phyloP scores from a whole-genome alignment of 2,329 filamentous ascomycete species.

The Fusarium torulosum region DNA sequence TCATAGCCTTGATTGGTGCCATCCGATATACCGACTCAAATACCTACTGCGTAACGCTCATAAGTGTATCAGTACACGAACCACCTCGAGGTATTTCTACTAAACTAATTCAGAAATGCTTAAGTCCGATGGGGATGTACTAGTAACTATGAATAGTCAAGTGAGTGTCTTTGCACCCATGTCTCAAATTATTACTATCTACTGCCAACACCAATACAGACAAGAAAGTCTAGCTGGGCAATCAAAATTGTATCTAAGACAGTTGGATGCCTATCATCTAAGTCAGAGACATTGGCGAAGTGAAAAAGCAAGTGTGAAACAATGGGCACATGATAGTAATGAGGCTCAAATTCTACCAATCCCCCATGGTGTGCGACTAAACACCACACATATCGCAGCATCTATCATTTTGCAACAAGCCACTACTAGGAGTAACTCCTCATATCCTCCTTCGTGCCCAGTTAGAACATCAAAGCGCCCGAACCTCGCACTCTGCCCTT shows the following conservation, averaged over 20 bases:
- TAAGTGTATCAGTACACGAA: too few species aligned
- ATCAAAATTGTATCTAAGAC: neutral
- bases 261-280: neutral
- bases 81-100: too few species aligned
- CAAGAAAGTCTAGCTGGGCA: neutral
- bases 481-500: neutral
- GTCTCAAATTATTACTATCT: too few species aligned
- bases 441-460: neutral
- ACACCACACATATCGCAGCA: neutral
- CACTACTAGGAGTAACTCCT: neutral
- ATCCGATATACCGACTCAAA: neutral
- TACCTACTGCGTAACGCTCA: neutral
- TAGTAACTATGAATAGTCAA: neutral
- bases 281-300: neutral
- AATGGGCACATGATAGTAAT: neutral
- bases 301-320: neutral
- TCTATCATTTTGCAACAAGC: neutral
- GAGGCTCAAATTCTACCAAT: slow-evolving; percentile 3
- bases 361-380: neutral
- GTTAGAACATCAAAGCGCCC: neutral
- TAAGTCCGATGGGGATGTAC: neutral
- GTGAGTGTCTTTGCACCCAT: too few species aligned
- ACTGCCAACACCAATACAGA: too few species aligned
- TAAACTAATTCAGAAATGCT: too few species aligned
- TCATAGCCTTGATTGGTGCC: neutral